phyloP scores from a whole-genome alignment of 805 yeast genomes.

The Hyphopichia homilentoma region DNA sequence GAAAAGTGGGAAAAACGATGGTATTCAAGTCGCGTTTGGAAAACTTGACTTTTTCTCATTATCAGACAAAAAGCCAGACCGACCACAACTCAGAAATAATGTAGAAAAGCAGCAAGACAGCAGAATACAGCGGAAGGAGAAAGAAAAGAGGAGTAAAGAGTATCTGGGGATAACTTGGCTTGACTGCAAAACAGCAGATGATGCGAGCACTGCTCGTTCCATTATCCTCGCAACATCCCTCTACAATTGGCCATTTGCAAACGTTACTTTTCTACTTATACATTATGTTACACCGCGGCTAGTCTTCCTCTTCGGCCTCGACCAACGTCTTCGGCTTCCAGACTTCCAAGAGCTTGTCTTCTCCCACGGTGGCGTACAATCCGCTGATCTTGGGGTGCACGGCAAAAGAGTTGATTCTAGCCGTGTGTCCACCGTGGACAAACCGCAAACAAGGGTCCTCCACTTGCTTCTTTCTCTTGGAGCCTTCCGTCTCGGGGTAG shows the following conservation, averaged over 20 bases:
- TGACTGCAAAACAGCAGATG: too few species aligned
- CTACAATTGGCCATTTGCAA: too few species aligned
- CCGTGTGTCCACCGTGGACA: constrained; percentile 86
- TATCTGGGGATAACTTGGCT: not conserved
- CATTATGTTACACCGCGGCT: too few species aligned
- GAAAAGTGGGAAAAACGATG: too few species aligned
- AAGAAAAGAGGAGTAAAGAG: not conserved
- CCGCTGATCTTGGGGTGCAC: constrained; percentile 62
- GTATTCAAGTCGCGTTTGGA: too few species aligned
- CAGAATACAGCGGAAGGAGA: not conserved
- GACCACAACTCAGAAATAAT: too few species aligned
- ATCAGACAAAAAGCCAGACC: too few species aligned
- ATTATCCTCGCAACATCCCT: too few species aligned
- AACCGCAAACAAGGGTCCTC: constrained; percentile 76
- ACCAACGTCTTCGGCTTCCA: constrained; percentile 64
- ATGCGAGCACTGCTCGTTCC: too few species aligned
- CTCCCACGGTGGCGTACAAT: constrained; percentile 65
- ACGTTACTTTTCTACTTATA: too few species aligned
- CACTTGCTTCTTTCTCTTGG: constrained; percentile 46
- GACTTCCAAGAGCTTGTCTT: constrained; percentile 70
- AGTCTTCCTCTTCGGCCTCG: constrained; percentile 32
- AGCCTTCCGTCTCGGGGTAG: constrained; percentile 35
- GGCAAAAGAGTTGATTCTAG: constrained; percentile 59
- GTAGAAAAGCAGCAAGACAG: not conserved
- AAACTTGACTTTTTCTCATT: too few species aligned